Evolutionary conservation across 306 rosid species (phyloP).

Genomic region (Vachellia pachyceras): DNA sequence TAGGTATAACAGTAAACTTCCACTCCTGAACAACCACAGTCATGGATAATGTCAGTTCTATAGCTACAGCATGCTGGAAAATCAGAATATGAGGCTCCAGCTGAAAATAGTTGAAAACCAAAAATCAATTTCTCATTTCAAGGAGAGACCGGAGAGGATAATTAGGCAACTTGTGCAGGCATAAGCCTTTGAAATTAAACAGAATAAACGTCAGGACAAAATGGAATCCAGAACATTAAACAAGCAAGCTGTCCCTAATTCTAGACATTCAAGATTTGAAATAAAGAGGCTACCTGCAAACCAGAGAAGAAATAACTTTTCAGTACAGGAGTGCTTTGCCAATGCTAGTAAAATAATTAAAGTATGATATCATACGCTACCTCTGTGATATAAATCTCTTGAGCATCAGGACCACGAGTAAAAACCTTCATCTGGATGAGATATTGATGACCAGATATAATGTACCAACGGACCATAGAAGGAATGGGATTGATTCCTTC

Average conservation of each 20-base stretch:
- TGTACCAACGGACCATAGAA: constrained; percentile 62
- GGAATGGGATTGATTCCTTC: constrained; percentile 64
- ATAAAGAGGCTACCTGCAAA: constrained; percentile 26
- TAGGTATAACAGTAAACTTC: background rate
- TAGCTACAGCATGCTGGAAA: background rate
- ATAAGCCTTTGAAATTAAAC: background rate
- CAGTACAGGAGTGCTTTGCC: constrained; percentile 32
- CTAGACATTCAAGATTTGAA: background rate
- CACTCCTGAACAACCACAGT: background rate
- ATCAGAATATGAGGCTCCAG: background rate
- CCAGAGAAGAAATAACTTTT: constrained; percentile 27
- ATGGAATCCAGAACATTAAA: constrained; percentile 32
- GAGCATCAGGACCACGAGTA: constrained; percentile 68
- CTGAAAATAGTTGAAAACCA: background rate
- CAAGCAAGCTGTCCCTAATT: constrained; percentile 7
- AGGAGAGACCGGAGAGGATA: background rate
- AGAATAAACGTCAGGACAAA: constrained; percentile 5
- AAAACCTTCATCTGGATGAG: constrained; percentile 81
- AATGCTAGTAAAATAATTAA: constrained; percentile 22
- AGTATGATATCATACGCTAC: constrained; percentile 50
- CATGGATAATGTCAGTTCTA: background rate
- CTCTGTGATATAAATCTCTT: constrained; percentile 87
- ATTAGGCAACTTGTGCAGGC: background rate
- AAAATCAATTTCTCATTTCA: background rate
- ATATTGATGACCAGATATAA: constrained; percentile 82